Evolutionary conservation across 2,329 filamentous ascomycete genomes (phyloP).

Genomic region (Ophiosphaerella narmari): DNA sequence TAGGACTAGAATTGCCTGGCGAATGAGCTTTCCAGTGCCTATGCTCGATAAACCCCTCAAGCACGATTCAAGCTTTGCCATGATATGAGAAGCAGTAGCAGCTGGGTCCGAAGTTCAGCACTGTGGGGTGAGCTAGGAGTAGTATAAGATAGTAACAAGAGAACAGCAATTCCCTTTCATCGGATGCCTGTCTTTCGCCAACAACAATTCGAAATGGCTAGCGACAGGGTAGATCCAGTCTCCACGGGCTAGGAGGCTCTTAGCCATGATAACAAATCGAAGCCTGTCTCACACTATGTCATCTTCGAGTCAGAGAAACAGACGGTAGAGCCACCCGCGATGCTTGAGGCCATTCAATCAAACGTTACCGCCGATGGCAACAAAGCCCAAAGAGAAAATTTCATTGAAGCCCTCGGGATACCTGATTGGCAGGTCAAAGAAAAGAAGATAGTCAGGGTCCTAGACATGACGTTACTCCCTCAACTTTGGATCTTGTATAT

Average conservation of each 20-base stretch:
- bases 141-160: neutral
- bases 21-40: neutral
- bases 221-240: neutral
- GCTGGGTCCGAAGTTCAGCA: neutral
- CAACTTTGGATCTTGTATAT: conserved; percentile 20
- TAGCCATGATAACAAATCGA: neutral
- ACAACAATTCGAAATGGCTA: neutral
- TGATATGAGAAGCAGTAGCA: neutral
- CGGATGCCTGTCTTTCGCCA: neutral
- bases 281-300: neutral
- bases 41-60: neutral
- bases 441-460: conserved; percentile 7
- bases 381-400: conserved; percentile 1
- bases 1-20: neutral
- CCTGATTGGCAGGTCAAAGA: conserved; percentile 13
- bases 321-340: neutral
- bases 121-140: neutral
- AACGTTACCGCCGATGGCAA: neutral
- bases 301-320: conserved; percentile 2
- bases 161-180: neutral
- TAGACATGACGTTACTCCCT: conserved; percentile 15
- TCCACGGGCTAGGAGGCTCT: neutral
- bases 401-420: conserved; percentile 12
- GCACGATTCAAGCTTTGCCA: neutral
- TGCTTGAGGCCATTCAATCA: conserved; percentile 2